phyloP scores from a whole-genome alignment of 2,329 filamentous ascomycete genomes.

The Sphaerulina populicola region DNA sequence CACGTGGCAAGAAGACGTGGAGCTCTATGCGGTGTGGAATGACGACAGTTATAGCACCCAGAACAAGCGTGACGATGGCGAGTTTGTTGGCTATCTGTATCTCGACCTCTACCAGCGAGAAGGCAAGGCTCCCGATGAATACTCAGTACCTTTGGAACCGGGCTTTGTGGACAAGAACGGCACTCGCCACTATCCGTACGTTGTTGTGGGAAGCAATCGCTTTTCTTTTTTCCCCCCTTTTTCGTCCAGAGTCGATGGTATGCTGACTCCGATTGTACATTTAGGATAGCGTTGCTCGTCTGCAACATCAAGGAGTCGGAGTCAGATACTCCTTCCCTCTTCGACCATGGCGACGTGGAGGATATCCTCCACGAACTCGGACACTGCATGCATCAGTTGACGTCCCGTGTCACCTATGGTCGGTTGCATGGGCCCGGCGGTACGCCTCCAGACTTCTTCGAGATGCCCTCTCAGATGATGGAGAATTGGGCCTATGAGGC shows the following conservation, averaged over 20 bases:
- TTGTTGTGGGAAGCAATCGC: background rate
- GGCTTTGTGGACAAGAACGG: conserved; percentile 6
- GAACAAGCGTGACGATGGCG: background rate
- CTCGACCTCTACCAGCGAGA: conserved; percentile 6
- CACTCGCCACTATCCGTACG: conserved; percentile 8
- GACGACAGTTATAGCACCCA: background rate
- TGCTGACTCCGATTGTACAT: no score
- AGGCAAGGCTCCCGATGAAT: conserved; percentile 4
- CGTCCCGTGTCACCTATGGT: background rate
- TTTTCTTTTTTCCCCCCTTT: no score
- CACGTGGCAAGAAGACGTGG: conserved; percentile 12
- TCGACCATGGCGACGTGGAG: background rate
- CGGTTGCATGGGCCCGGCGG: conserved; percentile 3
- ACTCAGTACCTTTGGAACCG: background rate
- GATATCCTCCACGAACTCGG: conserved; percentile 13
- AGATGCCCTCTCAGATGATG: conserved; percentile 12
- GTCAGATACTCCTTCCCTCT: conserved; percentile 4
- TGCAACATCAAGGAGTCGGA: conserved; percentile 6
- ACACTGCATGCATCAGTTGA: conserved; percentile 14
- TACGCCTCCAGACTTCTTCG: conserved; percentile 8
- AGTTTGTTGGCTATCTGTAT: conserved; percentile 15
- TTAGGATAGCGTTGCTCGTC: background rate
- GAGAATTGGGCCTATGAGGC: conserved; percentile 9
- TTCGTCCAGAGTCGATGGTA: no score
- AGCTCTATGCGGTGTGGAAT: conserved; percentile 14